Percentiles rank a stretch among this genome's conserved stretches.
Conservation (phyloP, 2,329 filamentous ascomycete species). For the Capronia americana region DNA sequence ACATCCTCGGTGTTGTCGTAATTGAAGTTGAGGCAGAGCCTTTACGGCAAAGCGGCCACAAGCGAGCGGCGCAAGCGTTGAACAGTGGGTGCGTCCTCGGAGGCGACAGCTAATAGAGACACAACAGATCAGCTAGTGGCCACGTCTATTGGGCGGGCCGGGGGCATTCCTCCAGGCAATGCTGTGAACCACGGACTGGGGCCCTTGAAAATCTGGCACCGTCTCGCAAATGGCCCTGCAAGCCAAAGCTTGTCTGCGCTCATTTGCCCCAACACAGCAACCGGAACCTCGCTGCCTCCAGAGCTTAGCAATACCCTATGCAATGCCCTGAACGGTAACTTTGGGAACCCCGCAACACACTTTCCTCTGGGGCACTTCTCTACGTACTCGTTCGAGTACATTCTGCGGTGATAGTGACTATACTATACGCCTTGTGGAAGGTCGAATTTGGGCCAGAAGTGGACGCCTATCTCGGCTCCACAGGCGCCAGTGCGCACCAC, state of each 20-base stretch:
- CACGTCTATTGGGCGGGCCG: conserved; percentile 2
- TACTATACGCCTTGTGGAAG: background rate
- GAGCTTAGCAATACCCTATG: conserved; percentile 17
- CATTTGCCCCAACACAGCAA: conserved; percentile 15
- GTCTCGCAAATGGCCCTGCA: background rate
- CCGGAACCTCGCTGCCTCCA: conserved; percentile 6
- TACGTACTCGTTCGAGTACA: background rate
- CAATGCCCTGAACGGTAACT: conserved; percentile 2
- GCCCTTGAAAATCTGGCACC: background rate
- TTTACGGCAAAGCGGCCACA: conserved; percentile 30
- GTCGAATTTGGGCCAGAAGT: background rate
- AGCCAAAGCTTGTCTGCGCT: conserved; percentile 18
- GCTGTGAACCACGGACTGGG: conserved; percentile 9
- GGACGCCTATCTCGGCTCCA: background rate
- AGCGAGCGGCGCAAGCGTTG: conserved; percentile 11
- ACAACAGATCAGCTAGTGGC: background rate
- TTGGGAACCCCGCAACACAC: conserved; percentile 3
- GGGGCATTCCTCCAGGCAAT: conserved; percentile 9
- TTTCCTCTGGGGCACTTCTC: background rate
- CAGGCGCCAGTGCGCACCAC: background rate
- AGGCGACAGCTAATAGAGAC: conserved; percentile 4
- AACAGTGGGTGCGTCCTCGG: background rate
- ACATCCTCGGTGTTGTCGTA: conserved; percentile 31
- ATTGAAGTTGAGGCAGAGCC: conserved; percentile 17
- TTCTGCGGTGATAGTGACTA: background rate